Base-by-base conservation (phyloP, 768 basidiomycete genomes). In the Hericium coralloides region DNA sequence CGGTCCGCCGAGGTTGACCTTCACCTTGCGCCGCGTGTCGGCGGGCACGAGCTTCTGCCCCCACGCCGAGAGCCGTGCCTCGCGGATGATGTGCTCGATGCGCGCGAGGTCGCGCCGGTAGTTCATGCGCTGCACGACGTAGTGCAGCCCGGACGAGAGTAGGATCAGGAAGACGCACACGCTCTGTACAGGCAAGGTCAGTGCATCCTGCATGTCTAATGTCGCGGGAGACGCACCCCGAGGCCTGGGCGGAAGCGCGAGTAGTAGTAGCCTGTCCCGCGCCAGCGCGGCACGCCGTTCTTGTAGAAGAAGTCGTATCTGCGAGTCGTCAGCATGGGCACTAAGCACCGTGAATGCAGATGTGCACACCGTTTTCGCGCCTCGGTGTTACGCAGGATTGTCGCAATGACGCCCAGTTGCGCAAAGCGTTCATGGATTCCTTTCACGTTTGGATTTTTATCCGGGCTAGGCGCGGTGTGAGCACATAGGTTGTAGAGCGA, bases 201-300 rank as follows among this genome's bases (percentile, higher is more conserved):
- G 38, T 26, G 20, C 52, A 7, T 22, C 45, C n/a, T 50, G 20
- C 36, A 50, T 5, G 25, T 12, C 31, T 38, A 31, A 51, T 4
- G 31, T 4, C 3, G n/a, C 3, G n/a, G 18, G 43, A 43, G 25
- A 55, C 54, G n/a, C 64, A 89, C 89, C 58, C 82, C 82, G 59
- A 98, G 77, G 23, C 94, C 92, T n/a, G 95, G 95, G 31, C 95
- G 81, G 78, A 89, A 99, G 53, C 97, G 85, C 31, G 91, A 83
- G 70, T 98, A 99, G 70, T 98, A 98, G 72, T 98, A 98, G 47
- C 92, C 91, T 36, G 91, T 93, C 15, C 94, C 95, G 61, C 95
- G 79, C 95, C 95, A 99, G 68, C 80, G 89, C 0, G 95, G 95
- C 3, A 99, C 93, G 20, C 95, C 95, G 60, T 98, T 98, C 72